Evolutionary conservation across 352 stramenopile species (phyloP), one percentile per base, ranked within the genome.

Genomic region (Pythium diclinum): DNA sequence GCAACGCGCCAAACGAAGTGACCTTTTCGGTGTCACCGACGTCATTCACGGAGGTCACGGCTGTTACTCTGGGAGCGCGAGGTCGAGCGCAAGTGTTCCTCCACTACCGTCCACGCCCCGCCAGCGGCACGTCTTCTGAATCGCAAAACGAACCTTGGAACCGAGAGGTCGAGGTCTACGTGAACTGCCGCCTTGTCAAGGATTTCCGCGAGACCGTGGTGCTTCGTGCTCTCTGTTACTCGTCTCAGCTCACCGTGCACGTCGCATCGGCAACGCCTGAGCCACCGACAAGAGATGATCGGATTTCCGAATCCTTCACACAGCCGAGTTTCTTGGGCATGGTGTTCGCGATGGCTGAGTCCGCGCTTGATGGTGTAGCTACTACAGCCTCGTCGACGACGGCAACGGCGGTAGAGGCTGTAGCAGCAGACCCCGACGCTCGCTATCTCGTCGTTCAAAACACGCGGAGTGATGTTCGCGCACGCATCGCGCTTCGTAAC

Each of bases 141-240:
- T 36, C 16, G 14, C 54, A 36, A 3, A 58, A 25, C 19, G 83
- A 90, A 21, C 75, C 78, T 14, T 95, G 87, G 85, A 73, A 81
- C n/a, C 83, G 85, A 48, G 85, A 94, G 63, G 87, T 95, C 40
- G 87, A 95, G 63, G 83, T 94, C 17, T 95, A 95, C 53, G 74
- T 95, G 47, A 95, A 87, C 70, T 95, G 87, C 52, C 87, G 87
- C 40, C 73, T 95, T 16, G 87, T 95, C 32, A 94, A 94, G 66
- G 87, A 95, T 63, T 95, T 95, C 49, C 77, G 87, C 19, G 87
- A 95, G 68, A 95, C 83, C 0, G 87, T 95, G 0, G 76, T 91
- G 30, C 66, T 95, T 10, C 80, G 81, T 9, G 85, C 85, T 3
- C 83, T 92, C 21, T 95, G 87, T 55, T 86, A 89, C 34, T 81